Percentiles rank a stretch among this genome's conserved stretches.
phyloP scores from a whole-genome alignment of 805 yeast genomes.

The Hanseniaspora clermontiae region DNA sequence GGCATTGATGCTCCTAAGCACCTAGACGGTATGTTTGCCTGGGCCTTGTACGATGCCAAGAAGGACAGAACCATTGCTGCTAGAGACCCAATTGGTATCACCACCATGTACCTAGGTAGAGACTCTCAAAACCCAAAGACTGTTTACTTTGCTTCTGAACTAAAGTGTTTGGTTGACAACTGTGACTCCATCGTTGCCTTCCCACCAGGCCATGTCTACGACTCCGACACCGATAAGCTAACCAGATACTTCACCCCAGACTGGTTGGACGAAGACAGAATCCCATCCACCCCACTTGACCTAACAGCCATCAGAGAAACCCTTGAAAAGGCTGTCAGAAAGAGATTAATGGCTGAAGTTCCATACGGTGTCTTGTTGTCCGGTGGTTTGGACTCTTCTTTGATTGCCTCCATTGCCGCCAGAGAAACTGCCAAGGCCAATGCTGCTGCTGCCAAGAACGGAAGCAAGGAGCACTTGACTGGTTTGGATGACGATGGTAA shows the following conservation, averaged over 20 bases:
- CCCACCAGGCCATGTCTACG: constrained; percentile 98
- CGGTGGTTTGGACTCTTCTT: constrained; percentile 94
- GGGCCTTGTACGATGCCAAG: constrained; percentile 73
- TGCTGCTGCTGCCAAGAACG: constrained; percentile 42
- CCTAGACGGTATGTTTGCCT: constrained; percentile 97
- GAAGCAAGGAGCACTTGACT: constrained; percentile 49
- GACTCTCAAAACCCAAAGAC: constrained; percentile 54
- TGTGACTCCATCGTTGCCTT: constrained; percentile 86
- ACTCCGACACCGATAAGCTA: constrained; percentile 73
- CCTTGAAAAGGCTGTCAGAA: constrained; percentile 89
- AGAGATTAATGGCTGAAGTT: constrained; percentile 98
- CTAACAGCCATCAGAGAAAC: constrained; percentile 57
- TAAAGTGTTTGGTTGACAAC: constrained; percentile 85
- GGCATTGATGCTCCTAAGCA: constrained; percentile 82
- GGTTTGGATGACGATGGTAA: constrained; percentile 88
- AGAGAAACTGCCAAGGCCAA: constrained; percentile 74
- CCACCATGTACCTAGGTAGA: constrained; percentile 92
- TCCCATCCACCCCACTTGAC: constrained; percentile 71
- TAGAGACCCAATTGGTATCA: constrained; percentile 96
- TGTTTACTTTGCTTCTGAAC: constrained; percentile 82
- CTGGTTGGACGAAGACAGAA: constrained; percentile 79
- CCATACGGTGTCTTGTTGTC: constrained; percentile 96
- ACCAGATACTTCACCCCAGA: constrained; percentile 83
- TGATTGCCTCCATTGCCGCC: constrained; percentile 94
- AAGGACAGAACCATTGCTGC: constrained; percentile 88